These are phyloP conservation scores for Talaromyces sp. DNA, from an alignment of 2,329 filamentous ascomycete species.

Conservation along the genomic window DNA sequence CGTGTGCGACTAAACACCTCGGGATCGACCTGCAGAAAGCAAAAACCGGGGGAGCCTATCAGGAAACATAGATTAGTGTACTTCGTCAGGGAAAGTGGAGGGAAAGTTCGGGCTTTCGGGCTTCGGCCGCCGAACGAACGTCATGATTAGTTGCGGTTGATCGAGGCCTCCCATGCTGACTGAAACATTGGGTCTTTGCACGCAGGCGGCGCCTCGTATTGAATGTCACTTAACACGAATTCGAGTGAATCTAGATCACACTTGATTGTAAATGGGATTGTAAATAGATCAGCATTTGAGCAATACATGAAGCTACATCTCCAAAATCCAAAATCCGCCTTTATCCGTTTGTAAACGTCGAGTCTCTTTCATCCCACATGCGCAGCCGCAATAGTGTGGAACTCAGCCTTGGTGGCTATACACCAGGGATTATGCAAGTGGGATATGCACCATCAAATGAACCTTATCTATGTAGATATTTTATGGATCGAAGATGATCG, in stretches of 20 bases:
- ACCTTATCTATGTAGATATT: no score
- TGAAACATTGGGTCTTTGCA: background rate
- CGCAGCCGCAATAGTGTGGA: no score
- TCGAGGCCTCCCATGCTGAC: slow-evolving; percentile 15
- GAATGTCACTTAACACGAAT: background rate
- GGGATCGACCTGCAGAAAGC: background rate
- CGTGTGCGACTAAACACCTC: background rate
- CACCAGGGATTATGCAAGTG: no score
- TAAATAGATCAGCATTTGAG: background rate
- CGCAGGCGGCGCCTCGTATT: background rate
- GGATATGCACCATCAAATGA: background rate
- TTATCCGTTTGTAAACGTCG: no score
- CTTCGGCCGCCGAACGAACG: slow-evolving; percentile 15
- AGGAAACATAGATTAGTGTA: slow-evolving; percentile 5
- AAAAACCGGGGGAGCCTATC: slow-evolving; percentile 15
- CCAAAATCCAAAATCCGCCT: no score
- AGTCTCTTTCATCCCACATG: background rate
- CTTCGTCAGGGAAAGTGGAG: slow-evolving; percentile 10
- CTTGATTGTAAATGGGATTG: background rate
- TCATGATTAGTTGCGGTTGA: slow-evolving; percentile 12
- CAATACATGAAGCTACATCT: background rate
- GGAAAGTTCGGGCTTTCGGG: slow-evolving; percentile 8
- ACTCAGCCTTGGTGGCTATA: background rate
- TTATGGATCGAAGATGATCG: background rate
- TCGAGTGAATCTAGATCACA: background rate